Evolutionary conservation across 139 green algal species (phyloP).

Genomic region (Cymbomonas tetramitiformis): DNA sequence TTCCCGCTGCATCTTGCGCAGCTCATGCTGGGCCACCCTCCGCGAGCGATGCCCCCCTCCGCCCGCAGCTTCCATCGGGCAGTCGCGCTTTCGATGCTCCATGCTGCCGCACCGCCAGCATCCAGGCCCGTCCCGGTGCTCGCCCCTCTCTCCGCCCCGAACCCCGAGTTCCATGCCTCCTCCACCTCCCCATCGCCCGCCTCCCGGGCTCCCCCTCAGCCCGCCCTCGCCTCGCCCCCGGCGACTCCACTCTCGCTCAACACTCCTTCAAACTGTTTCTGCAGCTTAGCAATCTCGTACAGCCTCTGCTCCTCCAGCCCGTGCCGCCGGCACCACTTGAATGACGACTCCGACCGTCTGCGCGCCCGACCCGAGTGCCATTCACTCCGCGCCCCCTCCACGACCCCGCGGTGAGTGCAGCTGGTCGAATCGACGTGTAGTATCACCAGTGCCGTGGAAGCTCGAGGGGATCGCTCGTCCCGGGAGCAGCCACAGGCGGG

Average conservation of each 20-base stretch:
- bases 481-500: too few relatives aligned
- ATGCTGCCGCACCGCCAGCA: background rate
- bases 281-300: constrained; percentile 7
- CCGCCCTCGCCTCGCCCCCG: background rate
- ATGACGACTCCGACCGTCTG: too few relatives aligned
- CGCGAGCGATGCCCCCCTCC: background rate
- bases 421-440: too few relatives aligned
- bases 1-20: background rate
- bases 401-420: too few relatives aligned
- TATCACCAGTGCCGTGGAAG: too few relatives aligned
- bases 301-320: constrained; percentile 5
- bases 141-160: background rate
- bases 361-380: background rate
- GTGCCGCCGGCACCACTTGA: too few relatives aligned
- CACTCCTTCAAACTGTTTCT: constrained; percentile 1
- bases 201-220: background rate
- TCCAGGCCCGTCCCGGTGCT: background rate
- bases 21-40: background rate
- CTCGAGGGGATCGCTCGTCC: too few relatives aligned
- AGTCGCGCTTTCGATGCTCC: too few relatives aligned
- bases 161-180: background rate
- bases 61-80: too few relatives aligned
- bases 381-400: too few relatives aligned
- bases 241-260: background rate
- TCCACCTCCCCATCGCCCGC: background rate